Base-by-base conservation (phyloP, 176 grass and related monocot genomes). In the Poa annua region DNA sequence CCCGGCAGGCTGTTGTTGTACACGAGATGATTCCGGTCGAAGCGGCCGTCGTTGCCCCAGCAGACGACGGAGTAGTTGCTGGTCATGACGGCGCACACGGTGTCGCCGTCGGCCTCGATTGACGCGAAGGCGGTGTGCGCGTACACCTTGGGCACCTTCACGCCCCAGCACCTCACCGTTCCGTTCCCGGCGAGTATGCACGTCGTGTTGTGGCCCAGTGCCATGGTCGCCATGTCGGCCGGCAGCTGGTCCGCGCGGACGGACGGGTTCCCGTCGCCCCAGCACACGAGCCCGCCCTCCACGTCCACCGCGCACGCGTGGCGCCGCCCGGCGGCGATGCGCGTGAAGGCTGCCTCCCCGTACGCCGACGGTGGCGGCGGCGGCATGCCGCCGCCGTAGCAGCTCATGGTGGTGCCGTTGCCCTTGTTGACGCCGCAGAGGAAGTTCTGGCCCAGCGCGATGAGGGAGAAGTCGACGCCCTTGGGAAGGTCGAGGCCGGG, bases 401-500 rank as follows among this genome's bases (percentile, higher is more conserved):
- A 89, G 56, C 1, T 9, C 73, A 89, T 48, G 79, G 1, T 15
- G 17, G 56, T 54, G 11, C 1, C 7, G 73, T 86, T 52, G 1
- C n/a, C 26, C 1, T 21, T 14, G 5, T 65, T 11, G 69, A 91
- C 34, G 67, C 97, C 97, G 77, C 97, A 99, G 80, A 96, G 80
- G 90, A 99, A 98, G 74, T 92, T 75, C 4, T 84, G 34, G 24
- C 96, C 96, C 33, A 98, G 89, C 17, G 96, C 92, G 86, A 98
- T 92, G 32, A 67, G 32, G 11, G 82, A 77, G 38, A 98, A 95
- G 67, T 80, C 66, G 8, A 84, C 8, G 33, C 73, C 84, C 0
- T 53, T 69, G 0, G 87, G 88, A 12, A 93, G 39, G 0, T 0
- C 0, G 11, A 98, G 25, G 1, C 66, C 7, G 9, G 61, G 60